Conservation (phyloP, 2,329 filamentous ascomycete genomes). For the Curvularia eragrostidis region DNA sequence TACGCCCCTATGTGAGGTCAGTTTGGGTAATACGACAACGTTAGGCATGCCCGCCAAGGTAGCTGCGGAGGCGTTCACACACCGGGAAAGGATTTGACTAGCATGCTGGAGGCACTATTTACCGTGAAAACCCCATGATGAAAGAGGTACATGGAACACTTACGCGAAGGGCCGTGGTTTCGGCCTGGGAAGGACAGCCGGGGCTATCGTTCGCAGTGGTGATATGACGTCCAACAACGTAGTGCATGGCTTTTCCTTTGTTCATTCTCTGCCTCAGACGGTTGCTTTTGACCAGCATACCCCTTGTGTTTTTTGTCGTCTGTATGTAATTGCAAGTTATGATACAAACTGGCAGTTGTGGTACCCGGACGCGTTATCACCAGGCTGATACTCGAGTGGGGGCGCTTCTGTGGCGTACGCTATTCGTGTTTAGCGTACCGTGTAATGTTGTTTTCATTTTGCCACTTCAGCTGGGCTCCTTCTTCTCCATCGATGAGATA, state of each 20-base stretch:
- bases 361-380: background rate
- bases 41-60: conserved; percentile 40
- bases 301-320: background rate
- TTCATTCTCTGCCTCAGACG: background rate
- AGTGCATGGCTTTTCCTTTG: background rate
- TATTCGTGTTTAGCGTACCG: background rate
- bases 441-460: background rate
- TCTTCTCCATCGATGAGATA: background rate
- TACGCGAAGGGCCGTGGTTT: no score
- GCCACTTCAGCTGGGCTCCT: background rate
- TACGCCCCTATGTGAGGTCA: conserved; percentile 21
- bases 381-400: background rate
- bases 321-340: background rate
- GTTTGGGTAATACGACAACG: conserved; percentile 27
- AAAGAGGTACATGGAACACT: background rate
- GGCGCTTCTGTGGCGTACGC: background rate
- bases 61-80: conserved; percentile 24
- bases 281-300: background rate
- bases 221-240: background rate
- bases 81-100: background rate
- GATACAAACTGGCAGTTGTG: background rate
- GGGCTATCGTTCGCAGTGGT: background rate
- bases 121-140: background rate
- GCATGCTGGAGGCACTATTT: background rate
- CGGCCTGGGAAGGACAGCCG: background rate